A percentile compares a stretch with the other conserved stretches of the same genome.
These are phyloP conservation scores for Coniochaeta sp. DNA, from an alignment of 2,329 filamentous ascomycete species.

Conservation along the genomic window DNA sequence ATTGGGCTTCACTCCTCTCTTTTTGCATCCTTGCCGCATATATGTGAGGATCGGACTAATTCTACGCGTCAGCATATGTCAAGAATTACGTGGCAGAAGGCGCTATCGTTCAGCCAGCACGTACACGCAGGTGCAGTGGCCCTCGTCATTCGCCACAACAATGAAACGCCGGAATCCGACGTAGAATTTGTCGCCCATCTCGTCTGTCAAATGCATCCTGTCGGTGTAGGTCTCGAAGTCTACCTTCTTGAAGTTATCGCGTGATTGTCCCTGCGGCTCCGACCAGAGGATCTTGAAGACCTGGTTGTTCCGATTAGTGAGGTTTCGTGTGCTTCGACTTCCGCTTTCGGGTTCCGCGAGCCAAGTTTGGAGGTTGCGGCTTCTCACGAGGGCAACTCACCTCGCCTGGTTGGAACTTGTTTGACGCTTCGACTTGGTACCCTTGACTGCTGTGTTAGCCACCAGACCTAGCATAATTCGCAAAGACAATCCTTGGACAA, in stretches of 20 bases:
- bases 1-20: conserved; percentile 41
- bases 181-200: conserved; percentile 32
- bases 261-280: conserved; percentile 35
- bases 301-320: conserved; percentile 12
- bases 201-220: conserved; percentile 8
- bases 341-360: background rate
- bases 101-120: conserved; percentile 13
- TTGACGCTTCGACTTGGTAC: conserved; percentile 25
- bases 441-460: background rate
- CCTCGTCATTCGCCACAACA: conserved; percentile 41
- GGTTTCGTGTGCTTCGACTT: background rate
- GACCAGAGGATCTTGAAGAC: conserved; percentile 51
- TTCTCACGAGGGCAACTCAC: conserved; percentile 18
- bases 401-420: conserved; percentile 31
- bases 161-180: conserved; percentile 48
- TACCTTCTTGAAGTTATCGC: conserved; percentile 9
- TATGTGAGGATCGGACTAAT: conserved; percentile 49
- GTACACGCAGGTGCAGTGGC: conserved; percentile 51
- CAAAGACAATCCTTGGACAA: background rate
- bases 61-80: background rate
- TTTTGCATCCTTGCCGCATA: conserved; percentile 41
- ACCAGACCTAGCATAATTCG: background rate
- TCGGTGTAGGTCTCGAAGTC: conserved; percentile 17
- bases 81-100: background rate
- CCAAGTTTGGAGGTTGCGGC: background rate